Base-by-base conservation (phyloP, 352 stramenopile species). In the Phytophthora litchii region DNA sequence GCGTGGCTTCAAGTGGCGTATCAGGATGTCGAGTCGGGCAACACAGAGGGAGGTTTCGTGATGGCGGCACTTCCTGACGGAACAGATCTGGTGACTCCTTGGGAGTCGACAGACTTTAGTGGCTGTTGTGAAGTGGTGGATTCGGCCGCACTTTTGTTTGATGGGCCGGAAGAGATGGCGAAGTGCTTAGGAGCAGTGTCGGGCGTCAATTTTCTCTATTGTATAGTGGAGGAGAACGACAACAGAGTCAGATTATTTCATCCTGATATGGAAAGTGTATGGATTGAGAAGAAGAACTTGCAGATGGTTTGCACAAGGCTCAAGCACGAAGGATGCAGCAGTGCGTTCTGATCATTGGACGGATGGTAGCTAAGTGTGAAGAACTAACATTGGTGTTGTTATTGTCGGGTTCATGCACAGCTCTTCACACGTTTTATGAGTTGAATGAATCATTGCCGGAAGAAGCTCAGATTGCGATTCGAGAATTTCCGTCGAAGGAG, bases 391-490 rank as follows among this genome's bases (percentile, higher is more conserved):
- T 34, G 16, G 42, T 44, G 37, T 55, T 63, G 21, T 44, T 43
- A 49, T 34, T 61, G 10, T 32, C 23, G 20, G 35, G 12, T 52
- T 7, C n/a, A 55, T 46, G 35, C 14, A 20, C 46, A 70, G 55
- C 48, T 41, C 41, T 13, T n/a, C 83, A 92, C 46, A 63, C 73
- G 8, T 89, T 88, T 54, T 91, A 73, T 47, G 70, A 59, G n/a
- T 44, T 89, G 31, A 86, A 82, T 54, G 70, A 81, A 25, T 52
- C 63, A 8, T 61, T 91, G 1, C 83, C 83, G 8, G 36, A 74
- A 0, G 77, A 88, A 62, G 80, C 83, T 4, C 78, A 89, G 55
- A 82, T 92, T 47, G 77, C 78, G 10, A 85, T 89, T 43, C 78
- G 80, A 32, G 60, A 66, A 0, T 89, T 88, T 31, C 78, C 80